Conservation (phyloP, 108 stramenopile genomes). For the Chaetoceros muelleri region DNA sequence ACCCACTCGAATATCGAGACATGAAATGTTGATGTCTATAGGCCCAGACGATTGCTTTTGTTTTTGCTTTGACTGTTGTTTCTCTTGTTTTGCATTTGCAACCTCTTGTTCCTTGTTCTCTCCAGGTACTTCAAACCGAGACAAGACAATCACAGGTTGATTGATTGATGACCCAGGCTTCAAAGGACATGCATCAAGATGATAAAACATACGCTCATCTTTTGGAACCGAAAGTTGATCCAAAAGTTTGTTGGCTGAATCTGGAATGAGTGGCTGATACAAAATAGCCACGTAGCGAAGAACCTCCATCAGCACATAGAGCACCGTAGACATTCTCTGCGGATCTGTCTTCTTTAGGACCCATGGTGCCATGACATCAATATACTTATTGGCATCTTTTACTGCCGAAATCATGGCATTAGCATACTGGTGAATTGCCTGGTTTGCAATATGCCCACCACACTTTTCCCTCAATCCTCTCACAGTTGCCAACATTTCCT, state of each 20-base stretch:
- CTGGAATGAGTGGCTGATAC: conserved; percentile 91
- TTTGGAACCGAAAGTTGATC: conserved; percentile 76
- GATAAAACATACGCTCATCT: conserved; percentile 61
- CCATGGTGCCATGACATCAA: conserved; percentile 91
- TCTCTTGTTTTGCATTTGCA: conserved; percentile 7
- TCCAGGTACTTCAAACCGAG: conserved; percentile 55
- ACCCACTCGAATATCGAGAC: conserved; percentile 74
- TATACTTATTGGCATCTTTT: conserved; percentile 86
- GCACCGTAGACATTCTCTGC: conserved; percentile 72
- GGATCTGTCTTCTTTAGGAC: conserved; percentile 77
- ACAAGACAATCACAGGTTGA: conserved; percentile 64
- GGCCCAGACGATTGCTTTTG: conserved; percentile 12
- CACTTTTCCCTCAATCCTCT: conserved; percentile 29
- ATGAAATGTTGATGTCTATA: conserved; percentile 40
- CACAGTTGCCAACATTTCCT: conserved; percentile 51
- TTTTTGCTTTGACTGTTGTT: conserved; percentile 24
- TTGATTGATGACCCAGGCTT: conserved; percentile 34
- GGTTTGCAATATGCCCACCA: conserved; percentile 40
- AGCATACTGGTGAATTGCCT: conserved; percentile 75
- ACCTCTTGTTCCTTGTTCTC: conserved; percentile 28
- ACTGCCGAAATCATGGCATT: conserved; percentile 71
- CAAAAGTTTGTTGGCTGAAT: conserved; percentile 68
- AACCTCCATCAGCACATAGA: conserved; percentile 87
- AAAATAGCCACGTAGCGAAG: conserved; percentile 78
- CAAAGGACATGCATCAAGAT: conserved; percentile 44